phyloP scores from a whole-genome alignment of 176 grass and related monocot genomes.

The Rhynchospora pubera region DNA sequence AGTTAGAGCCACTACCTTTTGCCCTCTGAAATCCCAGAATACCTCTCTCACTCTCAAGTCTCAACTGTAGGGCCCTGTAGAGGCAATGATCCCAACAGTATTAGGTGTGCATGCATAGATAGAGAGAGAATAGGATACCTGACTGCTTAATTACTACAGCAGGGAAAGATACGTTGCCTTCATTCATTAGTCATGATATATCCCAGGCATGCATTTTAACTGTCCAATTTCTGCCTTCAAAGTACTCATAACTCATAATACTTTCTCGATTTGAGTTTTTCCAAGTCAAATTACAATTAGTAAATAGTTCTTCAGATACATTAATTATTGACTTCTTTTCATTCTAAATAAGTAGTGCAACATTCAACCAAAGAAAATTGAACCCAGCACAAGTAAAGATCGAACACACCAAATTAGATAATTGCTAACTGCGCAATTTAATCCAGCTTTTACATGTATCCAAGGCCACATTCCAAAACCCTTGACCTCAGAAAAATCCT shows the following conservation, averaged over 20 bases:
- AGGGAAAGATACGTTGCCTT: neutral
- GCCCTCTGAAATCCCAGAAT: slow-evolving; percentile 2
- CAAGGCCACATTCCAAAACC: neutral
- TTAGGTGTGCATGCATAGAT: slow-evolving; percentile 3
- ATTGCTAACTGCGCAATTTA: neutral
- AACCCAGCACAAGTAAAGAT: neutral
- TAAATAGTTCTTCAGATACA: neutral
- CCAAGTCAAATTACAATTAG: neutral
- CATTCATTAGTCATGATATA: slow-evolving; percentile 10
- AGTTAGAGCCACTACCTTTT: slow-evolving; percentile 10
- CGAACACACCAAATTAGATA: slow-evolving; percentile 2
- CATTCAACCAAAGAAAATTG: neutral
- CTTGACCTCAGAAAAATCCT: slow-evolving; percentile 2
- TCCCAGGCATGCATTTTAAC: slow-evolving; percentile 5
- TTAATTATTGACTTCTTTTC: neutral
- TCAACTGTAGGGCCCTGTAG: slow-evolving; percentile 19
- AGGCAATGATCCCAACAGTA: neutral
- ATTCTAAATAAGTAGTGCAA: neutral
- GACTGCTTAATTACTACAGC: slow-evolving; percentile 12
- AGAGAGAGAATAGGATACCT: slow-evolving; percentile 9
- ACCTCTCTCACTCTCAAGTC: neutral
- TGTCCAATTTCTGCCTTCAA: neutral
- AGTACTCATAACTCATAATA: neutral
- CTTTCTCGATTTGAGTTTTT: neutral
- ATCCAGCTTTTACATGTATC: slow-evolving; percentile 15